Evolutionary conservation across 2,329 filamentous ascomycete genomes (phyloP).

Genomic region (Neopestalotiopsis clavispora): DNA sequence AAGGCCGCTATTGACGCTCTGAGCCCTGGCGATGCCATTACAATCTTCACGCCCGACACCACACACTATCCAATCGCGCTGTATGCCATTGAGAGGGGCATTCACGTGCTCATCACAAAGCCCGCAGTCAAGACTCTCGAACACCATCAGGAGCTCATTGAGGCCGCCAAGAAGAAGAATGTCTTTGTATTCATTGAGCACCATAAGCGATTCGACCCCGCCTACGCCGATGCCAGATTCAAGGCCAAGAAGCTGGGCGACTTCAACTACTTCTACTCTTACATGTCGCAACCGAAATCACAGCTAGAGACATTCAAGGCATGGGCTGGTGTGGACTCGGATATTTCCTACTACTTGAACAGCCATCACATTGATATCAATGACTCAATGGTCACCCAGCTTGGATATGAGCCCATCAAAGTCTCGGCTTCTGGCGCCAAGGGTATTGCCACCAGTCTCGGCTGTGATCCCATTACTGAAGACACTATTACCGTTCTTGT

Average conservation of each 20-base stretch:
- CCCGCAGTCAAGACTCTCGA: conserved; percentile 85
- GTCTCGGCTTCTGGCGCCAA: conserved; percentile 80
- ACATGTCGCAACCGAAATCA: conserved; percentile 92
- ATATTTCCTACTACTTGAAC: conserved; percentile 97
- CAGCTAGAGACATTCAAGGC: conserved; percentile 94
- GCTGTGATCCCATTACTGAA: conserved; percentile 81
- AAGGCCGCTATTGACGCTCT: conserved; percentile 87
- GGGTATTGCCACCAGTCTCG: conserved; percentile 78
- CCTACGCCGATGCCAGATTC: conserved; percentile 85
- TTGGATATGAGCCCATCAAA: conserved; percentile 75
- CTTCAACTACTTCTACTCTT: conserved; percentile 98
- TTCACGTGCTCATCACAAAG: conserved; percentile 94
- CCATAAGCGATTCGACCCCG: conserved; percentile 95
- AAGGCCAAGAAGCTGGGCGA: conserved; percentile 80
- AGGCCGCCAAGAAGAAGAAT: conserved; percentile 71
- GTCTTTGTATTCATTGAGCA: conserved; percentile 95
- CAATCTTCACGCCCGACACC: conserved; percentile 93
- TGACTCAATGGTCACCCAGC: conserved; percentile 82
- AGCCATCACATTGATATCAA: conserved; percentile 92
- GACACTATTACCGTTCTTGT: conserved; percentile 92
- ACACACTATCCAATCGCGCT: conserved; percentile 92
- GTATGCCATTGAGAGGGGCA: conserved; percentile 85
- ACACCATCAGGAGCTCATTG: conserved; percentile 79
- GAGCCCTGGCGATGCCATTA: conserved; percentile 83
- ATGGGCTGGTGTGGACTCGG: conserved; percentile 89